Evolutionary conservation across 2,329 filamentous ascomycete species (phyloP), one percentile per base, ranked within the genome.

Genomic region (Diaporthe citrichinensis): DNA sequence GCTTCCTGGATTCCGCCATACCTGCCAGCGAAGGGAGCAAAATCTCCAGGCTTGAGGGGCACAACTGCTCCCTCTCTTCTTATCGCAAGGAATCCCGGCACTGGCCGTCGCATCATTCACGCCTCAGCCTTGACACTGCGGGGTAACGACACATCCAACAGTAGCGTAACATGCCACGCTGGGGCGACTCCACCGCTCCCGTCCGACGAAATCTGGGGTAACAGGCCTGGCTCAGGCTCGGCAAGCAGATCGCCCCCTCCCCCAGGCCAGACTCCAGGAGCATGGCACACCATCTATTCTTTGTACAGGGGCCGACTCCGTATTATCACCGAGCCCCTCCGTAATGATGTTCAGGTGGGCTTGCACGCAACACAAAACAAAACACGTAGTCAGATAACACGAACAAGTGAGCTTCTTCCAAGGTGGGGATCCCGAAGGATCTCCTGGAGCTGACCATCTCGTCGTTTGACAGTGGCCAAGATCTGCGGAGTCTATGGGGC

Each of bases 181-280:
- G 46, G 57, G 58, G 58, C 68, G 39, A 34, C 67, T 71, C 73
- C 73, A 71, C 68, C 59, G 73, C 68, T 75, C 59, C 73, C 73
- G 67, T 73, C 57, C 41, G 44, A 71, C 46, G 25, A 65, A 75
- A 75, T 65, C 73, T 41, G 73, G 73, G 73, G 73, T 62, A 75
- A 58, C 34, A 25, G 17, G 31, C 65, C 65, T 41, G 49, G 65
- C 25, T 46, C 61, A 55, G n/a, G 34, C 65, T 68, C 65, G 46
- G 46, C 46, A 53, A 39, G 31, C 31, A 53, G 46, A 53, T 36
- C 28, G 23, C 36, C 58, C 58, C 14, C 36, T 41, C 59, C 59
- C 39, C 61, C 34, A 31, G 31, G 44, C 59, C n/a, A 46, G 9
- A 46, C 20, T 31, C 25, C 61, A n/a, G 23, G 25, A 49, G 61